These are phyloP conservation scores for Solanum appendiculatum DNA, from an alignment of 257 asterid species.

Conservation along the genomic window DNA sequence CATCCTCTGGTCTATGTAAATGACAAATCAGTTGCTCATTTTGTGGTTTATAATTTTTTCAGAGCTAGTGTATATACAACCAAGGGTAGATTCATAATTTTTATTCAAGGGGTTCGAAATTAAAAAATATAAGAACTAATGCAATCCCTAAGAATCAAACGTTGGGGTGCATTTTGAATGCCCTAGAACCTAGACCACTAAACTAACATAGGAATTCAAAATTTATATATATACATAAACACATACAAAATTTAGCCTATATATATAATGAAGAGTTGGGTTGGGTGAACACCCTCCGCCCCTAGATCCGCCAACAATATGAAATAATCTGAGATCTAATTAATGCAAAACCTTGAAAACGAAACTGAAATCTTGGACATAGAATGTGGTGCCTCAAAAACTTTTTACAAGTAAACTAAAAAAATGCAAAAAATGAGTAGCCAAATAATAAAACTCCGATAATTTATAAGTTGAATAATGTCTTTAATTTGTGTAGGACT, in stretches of 20 bases:
- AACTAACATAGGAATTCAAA: neutral
- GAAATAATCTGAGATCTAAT: neutral
- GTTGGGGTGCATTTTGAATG: neutral
- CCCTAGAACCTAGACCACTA: neutral
- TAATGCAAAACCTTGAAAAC: neutral
- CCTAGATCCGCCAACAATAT: too few relatives aligned
- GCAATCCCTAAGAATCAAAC: neutral
- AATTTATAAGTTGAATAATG: neutral
- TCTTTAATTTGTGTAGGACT: neutral
- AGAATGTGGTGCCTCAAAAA: neutral
- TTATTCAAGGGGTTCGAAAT: neutral
- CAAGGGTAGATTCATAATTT: neutral
- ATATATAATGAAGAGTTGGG: too few relatives aligned
- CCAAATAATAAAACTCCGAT: neutral
- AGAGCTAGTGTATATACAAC: neutral
- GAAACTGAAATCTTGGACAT: too few relatives aligned
- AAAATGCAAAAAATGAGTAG: neutral
- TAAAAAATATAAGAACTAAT: neutral
- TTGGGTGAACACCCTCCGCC: too few relatives aligned
- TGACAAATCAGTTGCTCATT: neutral
- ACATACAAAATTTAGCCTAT: too few relatives aligned
- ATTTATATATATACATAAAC: too few relatives aligned
- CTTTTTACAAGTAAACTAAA: neutral
- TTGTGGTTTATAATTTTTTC: too few relatives aligned
- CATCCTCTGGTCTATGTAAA: neutral